Evolutionary conservation across 73 alveolate genomes (phyloP), one percentile per base, ranked within the genome.

Genomic region (Paramecium primaurelia): DNA sequence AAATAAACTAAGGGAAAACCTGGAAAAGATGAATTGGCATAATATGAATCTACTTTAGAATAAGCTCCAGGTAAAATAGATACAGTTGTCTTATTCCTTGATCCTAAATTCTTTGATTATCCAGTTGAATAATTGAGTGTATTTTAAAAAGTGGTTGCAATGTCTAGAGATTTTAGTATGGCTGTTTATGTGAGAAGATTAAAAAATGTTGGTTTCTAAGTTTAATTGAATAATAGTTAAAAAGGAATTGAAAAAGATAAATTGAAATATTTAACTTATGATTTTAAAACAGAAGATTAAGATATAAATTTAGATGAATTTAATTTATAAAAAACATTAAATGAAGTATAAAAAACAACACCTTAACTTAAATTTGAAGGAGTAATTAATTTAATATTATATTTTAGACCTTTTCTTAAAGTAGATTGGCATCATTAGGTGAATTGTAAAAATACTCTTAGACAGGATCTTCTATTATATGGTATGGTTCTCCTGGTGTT

Each of bases 401-500:
- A 14, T 20, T 38, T 80, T 42, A 80, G 91, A 80, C 91, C 1
- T 80, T 25, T 12, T 89, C 94, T 42, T 45, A 38, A 25, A 44
- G 58, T n/a, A 64, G 94, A 69, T 71, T 89, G 22, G 94, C 92
- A 8, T 58, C 88, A 12, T 71, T 89, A 25, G 94, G 94, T 11
- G 94, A 89, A 28, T 71, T 77, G 44, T 71, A 89, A 34, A 89
- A 71, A 16, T 89, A 89, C 42, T 44, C 84, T 7, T 71, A 77
- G 22, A 89, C 87, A 22, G 94, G 94, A 22, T 89, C 94, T 42
- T 18, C 77, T 7, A 37, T 89, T 11, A 40, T 71, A 34, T 89
- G 58, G 49, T 89, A 89, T 42, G 94, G 94, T 6, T 71, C 86
- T 14, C 94, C 94, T 89, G 94, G 92, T 6, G 44, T 89, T 5